Evolutionary conservation across 75 land plant genomes (phyloP).

Genomic region (Picea sitchensis): DNA sequence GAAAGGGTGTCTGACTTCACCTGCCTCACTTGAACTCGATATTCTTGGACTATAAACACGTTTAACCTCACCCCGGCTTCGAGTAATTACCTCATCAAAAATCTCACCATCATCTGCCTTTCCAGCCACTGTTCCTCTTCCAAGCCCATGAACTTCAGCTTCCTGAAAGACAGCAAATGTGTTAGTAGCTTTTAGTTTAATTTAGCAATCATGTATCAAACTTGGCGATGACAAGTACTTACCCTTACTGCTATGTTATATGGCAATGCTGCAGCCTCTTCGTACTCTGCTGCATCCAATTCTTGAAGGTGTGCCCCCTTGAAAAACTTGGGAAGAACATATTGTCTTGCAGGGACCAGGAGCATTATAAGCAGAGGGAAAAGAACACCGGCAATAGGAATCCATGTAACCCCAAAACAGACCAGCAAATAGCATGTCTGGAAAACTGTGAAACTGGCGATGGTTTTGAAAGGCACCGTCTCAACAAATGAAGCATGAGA

Average conservation of each 20-base stretch:
- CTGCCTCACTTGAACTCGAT: conserved; percentile 34
- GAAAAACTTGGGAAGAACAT: conserved; percentile 81
- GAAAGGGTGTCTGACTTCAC: conserved; percentile 11
- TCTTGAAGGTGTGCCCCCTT: conserved; percentile 80
- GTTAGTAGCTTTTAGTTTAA: background rate
- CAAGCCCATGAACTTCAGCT: conserved; percentile 1
- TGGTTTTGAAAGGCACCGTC: conserved; percentile 86
- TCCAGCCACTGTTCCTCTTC: conserved; percentile 7
- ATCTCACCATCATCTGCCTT: conserved; percentile 47
- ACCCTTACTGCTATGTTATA: conserved; percentile 49
- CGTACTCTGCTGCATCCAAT: conserved; percentile 92
- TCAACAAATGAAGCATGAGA: conserved; percentile 81
- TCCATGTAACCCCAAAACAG: conserved; percentile 93
- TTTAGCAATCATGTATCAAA: background rate
- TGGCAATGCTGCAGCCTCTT: conserved; percentile 71
- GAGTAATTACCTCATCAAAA: conserved; percentile 61
- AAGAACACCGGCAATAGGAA: conserved; percentile 94
- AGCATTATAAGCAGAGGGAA: conserved; percentile 89
- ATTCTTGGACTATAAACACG: conserved; percentile 47
- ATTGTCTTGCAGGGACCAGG: conserved; percentile 80
- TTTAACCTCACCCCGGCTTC: conserved; percentile 80
- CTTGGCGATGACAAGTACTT: conserved; percentile 5
- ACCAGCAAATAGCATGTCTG: conserved; percentile 70
- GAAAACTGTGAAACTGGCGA: conserved; percentile 68
- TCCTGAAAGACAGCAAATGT: conserved; percentile 8